Evolutionary conservation across 106 monocot species (phyloP).

Genomic region (Acorus gramineus): DNA sequence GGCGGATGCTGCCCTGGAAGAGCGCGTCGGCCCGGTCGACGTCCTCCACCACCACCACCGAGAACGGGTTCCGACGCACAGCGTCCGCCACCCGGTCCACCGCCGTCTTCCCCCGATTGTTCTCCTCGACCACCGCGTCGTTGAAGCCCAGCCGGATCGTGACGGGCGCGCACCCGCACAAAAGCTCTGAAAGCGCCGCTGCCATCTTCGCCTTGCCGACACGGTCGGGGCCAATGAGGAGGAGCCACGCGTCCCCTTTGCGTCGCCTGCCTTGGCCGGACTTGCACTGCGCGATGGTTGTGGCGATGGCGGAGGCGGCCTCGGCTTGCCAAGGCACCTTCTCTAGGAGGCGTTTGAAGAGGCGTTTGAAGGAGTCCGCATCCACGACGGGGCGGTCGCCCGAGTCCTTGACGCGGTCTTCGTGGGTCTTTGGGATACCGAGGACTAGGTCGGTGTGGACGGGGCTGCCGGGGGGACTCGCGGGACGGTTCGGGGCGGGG

Average conservation of each 20-base stretch:
- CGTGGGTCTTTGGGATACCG: slow-evolving; percentile 11
- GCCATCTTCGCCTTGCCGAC: slow-evolving; percentile 89
- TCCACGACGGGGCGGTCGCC: slow-evolving; percentile 12
- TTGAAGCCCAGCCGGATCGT: slow-evolving; percentile 21
- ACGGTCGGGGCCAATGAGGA: slow-evolving; percentile 63
- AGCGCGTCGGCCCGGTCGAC: slow-evolving; percentile 42
- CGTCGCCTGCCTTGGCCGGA: slow-evolving; percentile 41
- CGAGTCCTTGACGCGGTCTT: slow-evolving; percentile 10
- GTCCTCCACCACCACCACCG: slow-evolving; percentile 57
- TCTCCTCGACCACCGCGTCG: slow-evolving; percentile 16
- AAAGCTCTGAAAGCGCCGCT: slow-evolving; percentile 47
- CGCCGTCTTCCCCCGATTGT: slow-evolving; percentile 31
- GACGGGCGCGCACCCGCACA: slow-evolving; percentile 35
- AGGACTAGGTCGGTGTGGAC: slow-evolving; percentile 58
- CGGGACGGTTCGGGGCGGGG: neutral
- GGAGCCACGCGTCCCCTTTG: slow-evolving; percentile 53
- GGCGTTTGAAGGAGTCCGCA: slow-evolving; percentile 55
- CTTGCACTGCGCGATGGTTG: slow-evolving; percentile 43
- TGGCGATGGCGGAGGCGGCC: slow-evolving; percentile 60
- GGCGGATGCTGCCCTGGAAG: slow-evolving; percentile 34
- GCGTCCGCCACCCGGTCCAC: slow-evolving; percentile 45
- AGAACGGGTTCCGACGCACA: slow-evolving; percentile 53
- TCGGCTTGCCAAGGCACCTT: slow-evolving; percentile 78
- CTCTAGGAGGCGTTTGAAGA: slow-evolving; percentile 56
- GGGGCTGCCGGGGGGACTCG: slow-evolving; percentile 31